phyloP scores from a whole-genome alignment of 2,329 filamentous ascomycete species.

The Colletotrichum sp. region DNA sequence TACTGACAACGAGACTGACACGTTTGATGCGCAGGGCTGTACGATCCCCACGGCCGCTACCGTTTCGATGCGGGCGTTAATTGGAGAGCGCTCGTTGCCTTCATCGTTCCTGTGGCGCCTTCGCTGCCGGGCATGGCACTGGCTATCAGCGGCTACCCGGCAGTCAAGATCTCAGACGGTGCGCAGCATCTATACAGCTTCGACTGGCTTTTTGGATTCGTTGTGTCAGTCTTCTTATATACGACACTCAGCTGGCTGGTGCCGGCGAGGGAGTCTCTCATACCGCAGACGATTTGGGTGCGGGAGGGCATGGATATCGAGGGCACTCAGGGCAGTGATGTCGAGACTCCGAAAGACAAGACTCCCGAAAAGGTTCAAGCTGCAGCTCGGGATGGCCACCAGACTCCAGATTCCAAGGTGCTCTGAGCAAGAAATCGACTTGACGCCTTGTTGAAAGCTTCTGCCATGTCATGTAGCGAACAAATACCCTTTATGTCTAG shows the following conservation, averaged over 20 bases:
- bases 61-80: slow-evolving; percentile 50
- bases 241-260: slow-evolving; percentile 9
- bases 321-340: background rate
- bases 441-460: background rate
- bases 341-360: slow-evolving; percentile 5
- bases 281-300: slow-evolving; percentile 12
- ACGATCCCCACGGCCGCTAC: slow-evolving; percentile 50
- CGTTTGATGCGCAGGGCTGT: slow-evolving; percentile 26
- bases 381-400: background rate
- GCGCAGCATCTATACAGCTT: slow-evolving; percentile 20
- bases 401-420: background rate
- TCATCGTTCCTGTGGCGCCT: slow-evolving; percentile 61
- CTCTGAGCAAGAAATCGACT: background rate
- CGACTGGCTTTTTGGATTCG: slow-evolving; percentile 23
- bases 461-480: background rate
- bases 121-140: slow-evolving; percentile 60
- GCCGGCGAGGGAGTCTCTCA: slow-evolving; percentile 18
- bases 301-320: background rate
- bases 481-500: background rate
- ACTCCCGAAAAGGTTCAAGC: slow-evolving; percentile 1
- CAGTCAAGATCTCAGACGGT: slow-evolving; percentile 10
- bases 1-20: background rate
- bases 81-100: slow-evolving; percentile 63
- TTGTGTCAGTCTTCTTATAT: slow-evolving; percentile 13
- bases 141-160: slow-evolving; percentile 37